Evolutionary conservation across 208 protist genomes (phyloP), one percentile per base, ranked within the genome.

Genomic region (Trypanosoma conorhini): DNA sequence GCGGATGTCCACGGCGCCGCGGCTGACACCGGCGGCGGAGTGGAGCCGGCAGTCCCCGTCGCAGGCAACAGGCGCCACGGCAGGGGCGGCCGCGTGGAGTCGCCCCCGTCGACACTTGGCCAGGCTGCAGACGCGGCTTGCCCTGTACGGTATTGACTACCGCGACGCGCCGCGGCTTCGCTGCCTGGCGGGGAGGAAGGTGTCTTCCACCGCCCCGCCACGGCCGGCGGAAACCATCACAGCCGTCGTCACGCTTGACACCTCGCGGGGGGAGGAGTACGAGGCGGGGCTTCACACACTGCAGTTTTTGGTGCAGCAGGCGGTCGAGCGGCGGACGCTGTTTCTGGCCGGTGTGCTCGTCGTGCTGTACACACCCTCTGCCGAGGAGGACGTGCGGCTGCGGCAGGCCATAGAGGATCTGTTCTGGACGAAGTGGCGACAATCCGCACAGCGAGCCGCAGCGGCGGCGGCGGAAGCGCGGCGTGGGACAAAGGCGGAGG

Each of bases 341-440:
- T 46, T 62, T 42, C 58, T 76, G 51, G 8, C 72, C 3, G 72
- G 72, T 62, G 56, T 76, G n/a, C 22, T 76, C 40, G 22, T 76
- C 48, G 58, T 76, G 4, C 17, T 76, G 9, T 52, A 71, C 33
- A 61, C 64, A 1, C 1, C 4, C 26, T 61, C 12, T 62, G 19
- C 10, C 7, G 26, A 59, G 24, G 64, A 76, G 15, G 72, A 71
- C 26, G 15, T 24, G n/a, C n/a, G 30, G 26, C 13, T 60, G 22
- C 54, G 62, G 48, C 22, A 57, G 19, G 44, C 4, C 15, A 28
- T 76, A 26, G 72, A 76, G 22, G 31, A 71, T 15, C 13, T 66
- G 3, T 76, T 76, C 35, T 71, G 72, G 70, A 40, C 13, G 19
- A 46, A 12, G 40, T 75, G 70, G 70, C 5, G 54, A 35, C 52